These are phyloP conservation scores for Penicillium crystallinum DNA, from an alignment of 495 filamentous ascomycete genomes.

Conservation along the genomic window DNA sequence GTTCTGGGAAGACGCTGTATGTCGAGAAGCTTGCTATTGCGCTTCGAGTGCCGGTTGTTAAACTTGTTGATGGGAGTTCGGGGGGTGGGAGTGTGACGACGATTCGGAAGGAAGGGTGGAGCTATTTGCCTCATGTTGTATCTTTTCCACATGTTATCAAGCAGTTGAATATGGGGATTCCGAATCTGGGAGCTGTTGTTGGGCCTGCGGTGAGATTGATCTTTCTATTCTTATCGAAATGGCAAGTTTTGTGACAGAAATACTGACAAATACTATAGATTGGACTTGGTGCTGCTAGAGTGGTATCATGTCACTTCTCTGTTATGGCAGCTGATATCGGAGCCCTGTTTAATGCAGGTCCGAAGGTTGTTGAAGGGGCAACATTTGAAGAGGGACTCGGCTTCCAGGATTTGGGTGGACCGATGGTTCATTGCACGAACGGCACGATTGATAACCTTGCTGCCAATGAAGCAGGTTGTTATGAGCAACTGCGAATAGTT, in stretches of 20 bases:
- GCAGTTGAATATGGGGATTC: conserved; percentile 59
- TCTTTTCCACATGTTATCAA: conserved; percentile 45
- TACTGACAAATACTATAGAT: conserved; percentile 29
- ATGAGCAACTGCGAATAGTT: conserved; percentile 53
- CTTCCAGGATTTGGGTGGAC: conserved; percentile 52
- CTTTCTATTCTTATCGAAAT: neutral
- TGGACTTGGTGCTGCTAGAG: conserved; percentile 56
- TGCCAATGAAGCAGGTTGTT: conserved; percentile 53
- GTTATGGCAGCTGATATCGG: conserved; percentile 62
- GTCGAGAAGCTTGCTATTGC: conserved; percentile 50
- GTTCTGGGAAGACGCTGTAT: conserved; percentile 54
- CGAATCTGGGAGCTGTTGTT: conserved; percentile 57
- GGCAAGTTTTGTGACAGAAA: neutral
- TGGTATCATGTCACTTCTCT: conserved; percentile 58
- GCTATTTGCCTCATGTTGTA: conserved; percentile 52
- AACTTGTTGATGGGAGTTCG: conserved; percentile 58
- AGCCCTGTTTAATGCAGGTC: conserved; percentile 58
- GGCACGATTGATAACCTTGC: conserved; percentile 63
- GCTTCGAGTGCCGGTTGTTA: conserved; percentile 52
- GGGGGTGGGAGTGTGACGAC: conserved; percentile 59
- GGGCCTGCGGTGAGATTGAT: conserved; percentile 46
- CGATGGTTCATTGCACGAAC: conserved; percentile 57
- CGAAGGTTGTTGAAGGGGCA: conserved; percentile 55
- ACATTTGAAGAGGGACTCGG: conserved; percentile 57
- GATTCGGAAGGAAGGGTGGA: conserved; percentile 49